Conservation (phyloP, 805 yeast genomes). For the Saccharomycopsis fermentans region DNA sequence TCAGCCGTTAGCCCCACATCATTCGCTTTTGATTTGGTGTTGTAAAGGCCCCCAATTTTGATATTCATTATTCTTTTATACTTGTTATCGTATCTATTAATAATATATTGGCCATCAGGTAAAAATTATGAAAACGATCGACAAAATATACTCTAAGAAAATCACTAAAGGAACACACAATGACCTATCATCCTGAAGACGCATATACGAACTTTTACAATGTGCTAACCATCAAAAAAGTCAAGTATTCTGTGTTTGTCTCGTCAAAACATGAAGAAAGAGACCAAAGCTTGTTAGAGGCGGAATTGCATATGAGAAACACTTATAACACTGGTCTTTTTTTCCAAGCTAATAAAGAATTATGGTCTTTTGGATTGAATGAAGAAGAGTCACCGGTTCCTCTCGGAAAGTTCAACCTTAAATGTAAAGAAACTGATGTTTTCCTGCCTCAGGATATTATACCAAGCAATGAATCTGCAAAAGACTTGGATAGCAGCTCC, state of each 20-base stretch:
- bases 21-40: too few relatives aligned
- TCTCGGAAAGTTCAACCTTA: constrained; percentile 18
- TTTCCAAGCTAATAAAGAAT: constrained; percentile 30
- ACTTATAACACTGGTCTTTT: constrained; percentile 29
- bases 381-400: constrained; percentile 29
- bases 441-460: constrained; percentile 20
- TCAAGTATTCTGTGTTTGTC: constrained; percentile 15
- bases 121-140: background rate
- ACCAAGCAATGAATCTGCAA: constrained; percentile 14
- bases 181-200: constrained; percentile 12
- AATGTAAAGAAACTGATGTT: constrained; percentile 12
- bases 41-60: too few relatives aligned
- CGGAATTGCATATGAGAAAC: constrained; percentile 30
- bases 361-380: constrained; percentile 35
- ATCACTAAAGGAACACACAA: background rate
- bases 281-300: constrained; percentile 33
- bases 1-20: too few relatives aligned
- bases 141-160: background rate
- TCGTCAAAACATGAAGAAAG: constrained; percentile 27
- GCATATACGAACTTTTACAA: constrained; percentile 15
- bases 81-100: too few relatives aligned
- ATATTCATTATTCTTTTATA: too few relatives aligned
- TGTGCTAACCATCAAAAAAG: constrained; percentile 11
- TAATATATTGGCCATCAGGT: too few relatives aligned
- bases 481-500: constrained; percentile 6